phyloP scores from a whole-genome alignment of 768 basidiomycete species.

The Cystofilobasidium bisporidii region DNA sequence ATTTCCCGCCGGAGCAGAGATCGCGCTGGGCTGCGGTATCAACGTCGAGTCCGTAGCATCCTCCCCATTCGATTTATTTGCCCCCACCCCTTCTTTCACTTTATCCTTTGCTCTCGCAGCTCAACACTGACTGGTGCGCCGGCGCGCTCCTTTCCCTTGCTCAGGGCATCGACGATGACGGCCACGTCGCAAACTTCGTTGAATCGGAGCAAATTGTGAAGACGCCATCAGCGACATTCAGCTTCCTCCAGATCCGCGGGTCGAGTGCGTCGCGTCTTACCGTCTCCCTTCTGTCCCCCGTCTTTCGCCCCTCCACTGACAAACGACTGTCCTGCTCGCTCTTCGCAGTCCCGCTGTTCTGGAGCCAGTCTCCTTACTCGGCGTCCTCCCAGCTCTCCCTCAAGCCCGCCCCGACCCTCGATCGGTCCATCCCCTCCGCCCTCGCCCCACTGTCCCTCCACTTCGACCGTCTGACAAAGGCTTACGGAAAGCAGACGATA shows the following conservation, averaged over 20 bases:
- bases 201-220: constrained; percentile 85
- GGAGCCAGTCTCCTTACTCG: constrained; percentile 79
- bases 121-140: too few relatives aligned
- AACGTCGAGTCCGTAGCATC: constrained; percentile 51
- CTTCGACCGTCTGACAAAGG: constrained; percentile 53
- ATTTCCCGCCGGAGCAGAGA: constrained; percentile 78
- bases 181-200: constrained; percentile 90
- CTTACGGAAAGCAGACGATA: constrained; percentile 70
- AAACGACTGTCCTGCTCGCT: constrained; percentile 1
- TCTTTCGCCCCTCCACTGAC: too few relatives aligned
- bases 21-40: constrained; percentile 86
- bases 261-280: constrained; percentile 53
- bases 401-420: constrained; percentile 76
- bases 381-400: constrained; percentile 69
- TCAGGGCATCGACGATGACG: constrained; percentile 76
- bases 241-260: constrained; percentile 82
- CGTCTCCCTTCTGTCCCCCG: neutral
- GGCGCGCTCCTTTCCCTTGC: neutral
- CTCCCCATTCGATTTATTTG: too few relatives aligned
- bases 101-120: neutral
- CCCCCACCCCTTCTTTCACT: too few relatives aligned
- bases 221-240: constrained; percentile 65
- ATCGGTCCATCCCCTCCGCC: constrained; percentile 64
- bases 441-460: constrained; percentile 62
- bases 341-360: constrained; percentile 71